Evolutionary conservation across 2,329 filamentous ascomycete species (phyloP).

Genomic region (Cercospora brassicicola): DNA sequence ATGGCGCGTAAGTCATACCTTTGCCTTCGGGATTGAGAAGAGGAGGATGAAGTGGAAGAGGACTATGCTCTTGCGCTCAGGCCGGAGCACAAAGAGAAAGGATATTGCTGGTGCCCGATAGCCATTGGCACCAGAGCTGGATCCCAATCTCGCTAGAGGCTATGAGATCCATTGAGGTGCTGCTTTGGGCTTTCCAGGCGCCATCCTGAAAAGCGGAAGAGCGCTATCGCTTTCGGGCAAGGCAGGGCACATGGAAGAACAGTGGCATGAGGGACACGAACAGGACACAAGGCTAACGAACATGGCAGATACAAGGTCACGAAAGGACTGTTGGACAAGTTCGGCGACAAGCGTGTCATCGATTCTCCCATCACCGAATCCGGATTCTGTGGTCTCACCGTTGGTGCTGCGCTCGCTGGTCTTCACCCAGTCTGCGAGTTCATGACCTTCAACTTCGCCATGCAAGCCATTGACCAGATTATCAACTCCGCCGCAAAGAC

Average conservation of each 20-base stretch:
- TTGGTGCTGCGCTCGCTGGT: slow-evolving; percentile 91
- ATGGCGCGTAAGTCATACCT: slow-evolving; percentile 69
- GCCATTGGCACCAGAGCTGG: background rate
- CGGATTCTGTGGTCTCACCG: slow-evolving; percentile 88
- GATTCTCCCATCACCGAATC: slow-evolving; percentile 98
- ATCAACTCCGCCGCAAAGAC: slow-evolving; percentile 99
- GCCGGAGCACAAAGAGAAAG: background rate
- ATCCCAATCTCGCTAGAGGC: background rate
- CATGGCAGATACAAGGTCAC: slow-evolving; percentile 85
- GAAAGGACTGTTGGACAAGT: slow-evolving; percentile 93
- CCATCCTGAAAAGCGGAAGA: background rate
- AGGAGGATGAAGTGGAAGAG: background rate
- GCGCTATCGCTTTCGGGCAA: background rate
- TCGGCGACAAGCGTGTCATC: slow-evolving; percentile 95
- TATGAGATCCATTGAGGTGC: background rate
- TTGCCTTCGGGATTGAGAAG: background rate
- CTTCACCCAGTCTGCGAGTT: slow-evolving; percentile 97
- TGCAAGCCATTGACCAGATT: slow-evolving; percentile 99
- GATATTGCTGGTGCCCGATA: background rate
- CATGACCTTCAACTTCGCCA: slow-evolving; percentile 99
- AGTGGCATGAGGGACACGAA: background rate
- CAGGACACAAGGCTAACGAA: slow-evolving; percentile 41
- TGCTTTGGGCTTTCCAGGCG: background rate
- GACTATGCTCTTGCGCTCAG: background rate
- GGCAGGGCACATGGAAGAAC: background rate